Evolutionary conservation across 78 protist genomes (phyloP), one percentile per base, ranked within the genome.

Genomic region (Neovahlkampfia damariscottae): DNA sequence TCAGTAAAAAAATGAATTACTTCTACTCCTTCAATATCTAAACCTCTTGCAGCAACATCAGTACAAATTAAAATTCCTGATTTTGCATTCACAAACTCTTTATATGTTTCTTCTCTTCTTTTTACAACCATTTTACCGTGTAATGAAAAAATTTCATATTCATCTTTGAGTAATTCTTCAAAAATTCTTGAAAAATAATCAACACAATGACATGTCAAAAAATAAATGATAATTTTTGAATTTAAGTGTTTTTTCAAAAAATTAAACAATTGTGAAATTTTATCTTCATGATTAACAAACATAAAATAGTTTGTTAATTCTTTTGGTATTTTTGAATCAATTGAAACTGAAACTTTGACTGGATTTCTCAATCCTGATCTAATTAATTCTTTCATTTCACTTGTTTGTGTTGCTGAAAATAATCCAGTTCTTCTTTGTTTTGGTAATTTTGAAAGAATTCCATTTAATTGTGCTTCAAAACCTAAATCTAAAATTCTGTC

Each of bases 1-100:
- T n/a, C n/a, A n/a, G n/a, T n/a, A n/a, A n/a, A n/a, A n/a, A n/a
- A n/a, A n/a, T n/a, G n/a, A n/a, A n/a, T n/a, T n/a, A n/a, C n/a
- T n/a, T n/a, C n/a, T 27, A 93, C 89, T 50, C 85, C 89, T 4
- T 94, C 93, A 7, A 93, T 41, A 73, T 93, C 97, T 5, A 93
- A 70, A 2, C 97, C 97, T 0, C 97, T 74, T 0, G 91, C 86
- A 0, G 92, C 89, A 5, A 92, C 78, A 67, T 92, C 95, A 0
- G 96, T 92, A 37, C 86, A 72, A 34, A 92, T 10, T 39, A 92
- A 77, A 6, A 81, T 77, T 28, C 77, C 82, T 67, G 41, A 70
- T 0, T 3, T 1, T n/a, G 1, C 81, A 8, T 82, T 1, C 32
- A 5, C 2, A 62, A 0, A 32, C 27, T 70, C 70, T 32, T 2